phyloP scores from a whole-genome alignment of 1,284 basidiomycete species.

The Boletus calvinii region DNA sequence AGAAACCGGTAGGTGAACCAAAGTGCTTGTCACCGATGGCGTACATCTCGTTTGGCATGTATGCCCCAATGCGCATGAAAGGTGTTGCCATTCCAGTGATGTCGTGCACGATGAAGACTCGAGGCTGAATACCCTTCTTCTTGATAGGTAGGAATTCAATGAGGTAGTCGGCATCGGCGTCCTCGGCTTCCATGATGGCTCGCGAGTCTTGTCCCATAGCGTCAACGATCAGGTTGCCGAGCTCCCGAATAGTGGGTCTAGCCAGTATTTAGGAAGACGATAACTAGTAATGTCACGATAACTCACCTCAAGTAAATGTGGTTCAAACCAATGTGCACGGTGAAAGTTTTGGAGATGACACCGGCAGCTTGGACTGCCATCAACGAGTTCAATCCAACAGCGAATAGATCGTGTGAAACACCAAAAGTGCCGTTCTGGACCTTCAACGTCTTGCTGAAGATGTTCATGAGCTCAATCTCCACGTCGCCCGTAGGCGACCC shows the following conservation, averaged over 20 bases:
- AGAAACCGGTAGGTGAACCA: slow-evolving; percentile 30
- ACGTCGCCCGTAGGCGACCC: slow-evolving; percentile 28
- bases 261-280: not conserved
- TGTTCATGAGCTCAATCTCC: slow-evolving; percentile 26
- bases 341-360: slow-evolving; percentile 30
- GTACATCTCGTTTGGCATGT: slow-evolving; percentile 35
- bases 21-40: slow-evolving; percentile 33
- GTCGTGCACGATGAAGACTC: slow-evolving; percentile 31
- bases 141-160: slow-evolving; percentile 32
- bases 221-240: slow-evolving; percentile 28
- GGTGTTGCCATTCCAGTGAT: slow-evolving; percentile 34
- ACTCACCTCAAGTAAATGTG: slow-evolving; percentile 31
- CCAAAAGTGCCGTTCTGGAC: slow-evolving; percentile 25
- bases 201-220: slow-evolving; percentile 28
- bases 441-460: slow-evolving; percentile 27
- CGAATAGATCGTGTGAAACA: slow-evolving; percentile 30
- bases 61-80: slow-evolving; percentile 33
- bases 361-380: slow-evolving; percentile 35
- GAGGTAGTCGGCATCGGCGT: slow-evolving; percentile 27
- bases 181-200: slow-evolving; percentile 30
- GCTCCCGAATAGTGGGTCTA: slow-evolving; percentile 29
- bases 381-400: slow-evolving; percentile 30
- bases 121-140: slow-evolving; percentile 31
- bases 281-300: not conserved
- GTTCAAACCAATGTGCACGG: slow-evolving; percentile 31